Base-by-base conservation (phyloP, 768 basidiomycete genomes). In the Lentinula aciculospora region DNA sequence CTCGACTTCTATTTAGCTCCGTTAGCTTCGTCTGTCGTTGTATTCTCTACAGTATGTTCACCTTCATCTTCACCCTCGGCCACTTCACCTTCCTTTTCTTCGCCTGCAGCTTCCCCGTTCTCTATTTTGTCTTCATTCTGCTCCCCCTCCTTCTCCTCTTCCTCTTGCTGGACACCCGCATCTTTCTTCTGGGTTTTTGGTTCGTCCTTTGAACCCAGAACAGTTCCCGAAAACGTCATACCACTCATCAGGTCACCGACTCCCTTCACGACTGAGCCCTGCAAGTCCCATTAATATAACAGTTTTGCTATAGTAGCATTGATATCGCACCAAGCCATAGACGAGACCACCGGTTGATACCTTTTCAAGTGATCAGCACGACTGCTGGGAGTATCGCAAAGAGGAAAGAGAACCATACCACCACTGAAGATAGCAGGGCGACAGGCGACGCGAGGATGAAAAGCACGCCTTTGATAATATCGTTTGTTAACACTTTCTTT, bases 161-260 rank as follows among this genome's bases (percentile, higher is more conserved):
- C 36, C 4, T 36, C 51, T 3, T 53, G 39, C 36, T 39, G 36
- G 3, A 53, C 51, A n/a, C 51, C 51, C 9, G 36, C 51, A 39
- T 53, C 23, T 27, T 53, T 53, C 21, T 25, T 53, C 34, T 32
- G 10, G 4, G 21, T 12, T 21, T 23, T n/a, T 13, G 32, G 32
- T 32, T 53, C 49, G n/a, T 50, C 36, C 25, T 53, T 53, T 23
- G 51, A 37, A 8, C 51, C 51, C 51, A 53, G 6, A 17, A 53
- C 36, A 5, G 51, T 53, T 3, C 51, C 51, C 12, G 51, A 53
- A 23, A 53, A 53, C 21, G 51, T 53, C 51, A 53, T 53, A n/a
- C 51, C 51, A 53, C 51, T 53, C 51, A 53, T 53, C 36, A 53
- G 19, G 17, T 53, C 51, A 12, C 51, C 51, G 8, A 53, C 51